Evolutionary conservation across 441 rosid genomes (phyloP), one percentile per base, ranked within the genome.

Genomic region (Capsella rubella): DNA sequence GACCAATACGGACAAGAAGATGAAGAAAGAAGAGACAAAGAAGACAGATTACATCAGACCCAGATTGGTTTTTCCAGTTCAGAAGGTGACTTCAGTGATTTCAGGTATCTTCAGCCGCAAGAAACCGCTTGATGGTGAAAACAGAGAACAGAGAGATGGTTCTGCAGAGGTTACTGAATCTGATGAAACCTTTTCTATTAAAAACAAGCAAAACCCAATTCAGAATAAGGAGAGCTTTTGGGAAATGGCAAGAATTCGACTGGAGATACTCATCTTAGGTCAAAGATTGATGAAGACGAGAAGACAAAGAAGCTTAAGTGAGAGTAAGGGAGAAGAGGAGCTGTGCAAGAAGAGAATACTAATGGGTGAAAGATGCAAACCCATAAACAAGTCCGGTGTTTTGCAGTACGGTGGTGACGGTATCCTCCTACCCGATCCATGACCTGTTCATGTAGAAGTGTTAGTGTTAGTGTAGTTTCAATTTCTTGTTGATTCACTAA

Each of bases 261-360:
- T 79, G 0, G 79, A 84, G 68, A 66, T 70, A 28, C 51, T 67
- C 69, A 13, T 58, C 11, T 43, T 78, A 32, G 52, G 70, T 18
- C 64, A 28, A 64, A 87, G 69, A 65, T 46, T 73, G 73, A 83
- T 73, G 69, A 68, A 52, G 43, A 74, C 14, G 25, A 34, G 34
- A 75, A 69, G 12, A 56, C 45, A 51, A 34, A 28, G 59, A 47
- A 67, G 61, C 18, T 31, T 27, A 27, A 31, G 55, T 39, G 71
- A 47, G 5, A 35, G 46, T 14, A 53, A 8, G 8, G 31, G 54
- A 42, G 66, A 70, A 3, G 58, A 54, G 13, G 90, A 88, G 68
- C 69, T 90, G 4, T 90, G 93, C 79, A 89, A 84, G 87, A 92
- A 87, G 85, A 90, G 92, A 82, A 92, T 90, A 49, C 69, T 92